These are phyloP conservation scores for Leptodermis oblonga DNA, from an alignment of 257 asterid genomes.

Conservation along the genomic window DNA sequence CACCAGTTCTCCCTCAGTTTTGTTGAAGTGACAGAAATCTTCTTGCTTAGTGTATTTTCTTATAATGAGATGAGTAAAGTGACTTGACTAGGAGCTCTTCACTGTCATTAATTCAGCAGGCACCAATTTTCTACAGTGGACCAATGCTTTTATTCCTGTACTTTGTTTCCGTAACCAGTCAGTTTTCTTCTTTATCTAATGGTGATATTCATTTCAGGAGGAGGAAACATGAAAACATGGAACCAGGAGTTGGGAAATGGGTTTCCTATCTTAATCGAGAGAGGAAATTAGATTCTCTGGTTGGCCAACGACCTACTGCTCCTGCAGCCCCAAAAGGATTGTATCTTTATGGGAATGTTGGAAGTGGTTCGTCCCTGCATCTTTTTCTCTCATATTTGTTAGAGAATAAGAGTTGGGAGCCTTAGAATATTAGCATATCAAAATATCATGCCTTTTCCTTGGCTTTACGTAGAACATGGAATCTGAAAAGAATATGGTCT, in stretches of 20 bases:
- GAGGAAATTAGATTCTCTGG: conserved; percentile 67
- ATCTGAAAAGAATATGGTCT: not conserved
- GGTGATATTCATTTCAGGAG: conserved; percentile 27
- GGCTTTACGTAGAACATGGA: not conserved
- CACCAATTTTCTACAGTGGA: not conserved
- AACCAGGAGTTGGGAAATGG: conserved; percentile 98
- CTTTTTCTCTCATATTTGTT: conserved; percentile 9
- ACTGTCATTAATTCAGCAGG: not conserved
- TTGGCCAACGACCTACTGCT: conserved; percentile 72
- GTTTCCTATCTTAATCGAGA: conserved; percentile 96
- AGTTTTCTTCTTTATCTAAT: conserved; percentile 11
- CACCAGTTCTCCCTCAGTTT: conserved; percentile 1
- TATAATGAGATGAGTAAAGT: not conserved
- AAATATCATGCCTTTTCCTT: not conserved
- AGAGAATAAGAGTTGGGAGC: not conserved
- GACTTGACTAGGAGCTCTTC: not conserved
- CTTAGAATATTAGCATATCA: conserved; percentile 7
- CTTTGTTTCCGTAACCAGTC: conserved; percentile 12
- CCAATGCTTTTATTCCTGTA: not conserved
- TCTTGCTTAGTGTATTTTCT: not conserved
- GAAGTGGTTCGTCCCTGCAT: conserved; percentile 76
- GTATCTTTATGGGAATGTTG: conserved; percentile 89
- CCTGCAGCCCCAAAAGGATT: conserved; percentile 96
- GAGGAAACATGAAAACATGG: conserved; percentile 46
- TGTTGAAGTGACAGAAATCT: not conserved